Conservation (phyloP, 176 grass and related monocot genomes). For the Neostapfia colusana region DNA sequence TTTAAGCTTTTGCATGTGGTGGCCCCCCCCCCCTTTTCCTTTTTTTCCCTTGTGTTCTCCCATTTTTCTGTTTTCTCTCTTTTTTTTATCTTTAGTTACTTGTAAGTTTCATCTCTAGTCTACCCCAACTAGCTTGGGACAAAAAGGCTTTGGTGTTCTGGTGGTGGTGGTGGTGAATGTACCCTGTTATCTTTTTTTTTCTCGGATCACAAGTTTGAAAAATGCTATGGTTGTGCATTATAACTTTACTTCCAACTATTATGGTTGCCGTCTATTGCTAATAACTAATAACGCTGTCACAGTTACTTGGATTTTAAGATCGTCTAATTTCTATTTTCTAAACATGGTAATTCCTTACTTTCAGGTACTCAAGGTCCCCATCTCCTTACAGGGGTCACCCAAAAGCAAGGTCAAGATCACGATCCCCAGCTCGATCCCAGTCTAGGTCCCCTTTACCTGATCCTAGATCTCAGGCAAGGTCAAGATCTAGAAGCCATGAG, state of each 20-base stretch:
- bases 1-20: too few relatives aligned
- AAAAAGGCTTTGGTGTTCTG: too few relatives aligned
- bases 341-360: not conserved
- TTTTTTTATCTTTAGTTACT: too few relatives aligned
- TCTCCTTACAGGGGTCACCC: slow-evolving; percentile 60
- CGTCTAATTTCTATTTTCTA: not conserved
- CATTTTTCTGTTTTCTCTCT: too few relatives aligned
- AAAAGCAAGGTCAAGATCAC: slow-evolving; percentile 65
- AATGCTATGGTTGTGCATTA: not conserved
- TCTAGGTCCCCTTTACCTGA: slow-evolving; percentile 55
- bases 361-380: slow-evolving; percentile 64
- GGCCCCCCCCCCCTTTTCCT: too few relatives aligned
- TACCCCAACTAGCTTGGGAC: not conserved
- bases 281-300: not conserved
- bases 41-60: too few relatives aligned
- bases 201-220: not conserved
- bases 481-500: slow-evolving; percentile 57
- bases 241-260: not conserved
- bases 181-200: not conserved
- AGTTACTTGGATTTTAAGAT: not conserved
- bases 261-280: not conserved
- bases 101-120: too few relatives aligned
- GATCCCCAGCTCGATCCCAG: slow-evolving; percentile 45
- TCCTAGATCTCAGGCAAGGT: slow-evolving; percentile 49
- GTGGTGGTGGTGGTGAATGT: not conserved